phyloP scores from a whole-genome alignment of 768 basidiomycete species.

The Termitomyces sp. region DNA sequence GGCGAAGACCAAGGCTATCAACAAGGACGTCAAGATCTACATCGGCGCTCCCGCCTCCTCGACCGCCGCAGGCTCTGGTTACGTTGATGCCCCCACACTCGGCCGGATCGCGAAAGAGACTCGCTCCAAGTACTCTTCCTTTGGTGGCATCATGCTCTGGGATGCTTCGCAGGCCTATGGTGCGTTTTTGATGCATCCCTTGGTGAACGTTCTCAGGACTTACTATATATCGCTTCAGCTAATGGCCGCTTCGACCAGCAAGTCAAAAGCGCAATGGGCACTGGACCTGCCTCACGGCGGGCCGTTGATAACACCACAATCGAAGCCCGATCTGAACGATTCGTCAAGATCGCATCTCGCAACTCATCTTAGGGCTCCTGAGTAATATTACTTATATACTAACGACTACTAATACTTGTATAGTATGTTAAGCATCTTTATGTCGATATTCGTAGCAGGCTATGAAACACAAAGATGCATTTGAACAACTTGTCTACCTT shows the following conservation, averaged over 20 bases:
- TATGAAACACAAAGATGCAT: not conserved
- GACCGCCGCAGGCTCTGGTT: slow-evolving; percentile 50
- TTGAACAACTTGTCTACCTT: too few relatives aligned
- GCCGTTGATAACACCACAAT: not conserved
- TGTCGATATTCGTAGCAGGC: not conserved
- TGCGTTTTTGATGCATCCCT: slow-evolving; percentile 11
- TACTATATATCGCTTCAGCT: slow-evolving; percentile 14
- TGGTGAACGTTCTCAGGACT: not conserved
- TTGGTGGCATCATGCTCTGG: slow-evolving; percentile 44
- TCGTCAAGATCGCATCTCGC: not conserved
- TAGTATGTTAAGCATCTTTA: not conserved
- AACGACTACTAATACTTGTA: not conserved
- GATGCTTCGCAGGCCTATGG: slow-evolving; percentile 27
- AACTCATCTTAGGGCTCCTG: not conserved
- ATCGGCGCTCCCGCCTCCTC: slow-evolving; percentile 54
- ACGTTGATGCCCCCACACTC: slow-evolving; percentile 41
- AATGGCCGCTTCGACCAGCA: slow-evolving; percentile 42
- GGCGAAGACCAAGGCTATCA: slow-evolving; percentile 51
- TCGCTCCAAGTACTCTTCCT: slow-evolving; percentile 46
- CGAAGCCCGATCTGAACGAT: not conserved
- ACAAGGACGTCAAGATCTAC: slow-evolving; percentile 51
- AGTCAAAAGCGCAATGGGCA: slow-evolving; percentile 38
- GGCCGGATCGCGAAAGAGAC: slow-evolving; percentile 37
- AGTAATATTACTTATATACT: not conserved
- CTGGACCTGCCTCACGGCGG: not conserved